Base-by-base conservation (phyloP, 2,329 filamentous ascomycete genomes). In the Fusarium goolgardi region DNA sequence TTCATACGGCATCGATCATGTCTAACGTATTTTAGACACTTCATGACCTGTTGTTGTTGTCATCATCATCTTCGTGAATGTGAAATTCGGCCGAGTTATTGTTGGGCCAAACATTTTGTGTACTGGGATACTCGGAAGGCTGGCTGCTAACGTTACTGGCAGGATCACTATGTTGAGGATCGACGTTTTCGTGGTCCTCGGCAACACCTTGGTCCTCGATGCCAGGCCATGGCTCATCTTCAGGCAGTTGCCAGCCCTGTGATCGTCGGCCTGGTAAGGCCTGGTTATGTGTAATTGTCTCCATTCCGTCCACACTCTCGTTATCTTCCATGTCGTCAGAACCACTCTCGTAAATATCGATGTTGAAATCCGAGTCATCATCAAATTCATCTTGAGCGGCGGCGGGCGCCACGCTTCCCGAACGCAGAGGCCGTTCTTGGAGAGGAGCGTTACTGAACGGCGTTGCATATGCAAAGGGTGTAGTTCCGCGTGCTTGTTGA, bases 401-500 rank as follows among this genome's bases (percentile, higher is more conserved):
- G 15, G 71, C 74, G 5, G 72, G 75, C 9, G 71, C 69, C 16
- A 72, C 63, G 45, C 78, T 79, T 34, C 74, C 71, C 43, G 72
- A 70, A 16, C 77, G 72, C 3, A 72, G 43, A 7, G 66, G 66
- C 18, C 80, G 78, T 55, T 85, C 83, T 15, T 81, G 76, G 11
- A 79, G 76, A 1, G 86, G 83, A 5, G 82, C 86, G 63, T 88
- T 90, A 72, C 90, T 93, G 74, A 90, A 84, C 0, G 91, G 91
- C 1, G 91, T 94, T 4, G 90, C 90, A 72, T 94, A 94, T n/a
- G 88, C 89, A 67, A 88, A 88, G 0, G 90, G 90, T 1, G 85
- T 88, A 15, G 81, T 82, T 16, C 77, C 77, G 32, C 83, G 77
- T 54, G 75, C 72, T 59, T 73, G 77, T 70, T 76, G 69, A 53